Evolutionary conservation across 495 filamentous ascomycete species (phyloP).

Genomic region (Aspergillus wentii): DNA sequence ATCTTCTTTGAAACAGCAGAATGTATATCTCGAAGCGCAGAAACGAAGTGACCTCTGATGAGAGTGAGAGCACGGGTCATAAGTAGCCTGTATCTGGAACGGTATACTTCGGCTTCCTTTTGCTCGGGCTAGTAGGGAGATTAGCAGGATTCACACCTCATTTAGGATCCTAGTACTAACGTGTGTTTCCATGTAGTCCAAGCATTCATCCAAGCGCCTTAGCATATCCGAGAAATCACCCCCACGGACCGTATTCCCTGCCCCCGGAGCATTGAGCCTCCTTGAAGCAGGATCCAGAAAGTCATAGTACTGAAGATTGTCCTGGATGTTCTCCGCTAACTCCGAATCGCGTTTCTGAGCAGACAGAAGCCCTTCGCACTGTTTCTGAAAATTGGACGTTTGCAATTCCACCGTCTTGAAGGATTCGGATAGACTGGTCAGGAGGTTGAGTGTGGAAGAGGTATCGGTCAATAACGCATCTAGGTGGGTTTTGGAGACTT

Average conservation of each 20-base stretch:
- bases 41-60: slow-evolving; percentile 81
- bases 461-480: slow-evolving; percentile 75
- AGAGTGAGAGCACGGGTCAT: slow-evolving; percentile 71
- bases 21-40: slow-evolving; percentile 63
- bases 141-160: slow-evolving; percentile 11
- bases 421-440: slow-evolving; percentile 71
- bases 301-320: slow-evolving; percentile 84
- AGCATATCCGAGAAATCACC: slow-evolving; percentile 83
- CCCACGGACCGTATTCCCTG: slow-evolving; percentile 73
- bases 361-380: slow-evolving; percentile 78
- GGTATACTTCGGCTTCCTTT: slow-evolving; percentile 79
- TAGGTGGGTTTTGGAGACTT: slow-evolving; percentile 72
- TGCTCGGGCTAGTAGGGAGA: slow-evolving; percentile 59
- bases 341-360: slow-evolving; percentile 72
- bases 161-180: slow-evolving; percentile 40
- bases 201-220: slow-evolving; percentile 75
- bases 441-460: slow-evolving; percentile 62
- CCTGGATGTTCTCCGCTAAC: slow-evolving; percentile 74
- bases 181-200: slow-evolving; percentile 83
- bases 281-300: slow-evolving; percentile 88
- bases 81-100: slow-evolving; percentile 62
- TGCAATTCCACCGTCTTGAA: slow-evolving; percentile 85
- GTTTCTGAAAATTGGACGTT: slow-evolving; percentile 83
- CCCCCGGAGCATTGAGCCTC: slow-evolving; percentile 86
- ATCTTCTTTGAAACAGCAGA: slow-evolving; percentile 66